These are phyloP conservation scores for Melampsora occidentalis DNA, from an alignment of 1,284 basidiomycete species.

Conservation along the genomic window DNA sequence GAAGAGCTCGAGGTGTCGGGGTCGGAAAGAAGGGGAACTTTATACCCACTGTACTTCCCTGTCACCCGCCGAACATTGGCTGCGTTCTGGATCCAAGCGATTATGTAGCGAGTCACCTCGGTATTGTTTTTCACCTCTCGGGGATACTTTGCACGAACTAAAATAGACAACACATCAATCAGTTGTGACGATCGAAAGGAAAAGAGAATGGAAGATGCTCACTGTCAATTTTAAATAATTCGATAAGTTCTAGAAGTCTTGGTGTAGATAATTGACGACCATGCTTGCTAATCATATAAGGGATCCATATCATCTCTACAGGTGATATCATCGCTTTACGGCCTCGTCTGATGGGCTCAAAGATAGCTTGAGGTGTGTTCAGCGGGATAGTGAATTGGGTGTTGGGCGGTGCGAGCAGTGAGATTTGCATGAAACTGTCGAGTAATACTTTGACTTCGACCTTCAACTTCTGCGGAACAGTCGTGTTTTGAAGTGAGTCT, in stretches of 20 bases:
- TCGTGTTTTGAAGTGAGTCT: not conserved
- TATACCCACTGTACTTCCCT: conserved; percentile 37
- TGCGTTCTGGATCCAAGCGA: conserved; percentile 18
- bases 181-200: not conserved
- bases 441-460: conserved; percentile 9
- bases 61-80: conserved; percentile 8
- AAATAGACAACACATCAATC: not conserved
- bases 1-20: not conserved
- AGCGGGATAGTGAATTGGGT: conserved; percentile 24
- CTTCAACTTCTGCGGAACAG: conserved; percentile 20
- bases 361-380: conserved; percentile 30
- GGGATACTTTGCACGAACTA: conserved; percentile 26
- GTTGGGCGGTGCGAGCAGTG: conserved; percentile 23
- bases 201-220: not conserved
- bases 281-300: conserved; percentile 31
- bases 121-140: conserved; percentile 40
- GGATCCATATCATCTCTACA: conserved; percentile 42
- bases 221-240: conserved; percentile 39
- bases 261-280: conserved; percentile 16
- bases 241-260: conserved; percentile 29
- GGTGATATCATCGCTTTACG: conserved; percentile 34
- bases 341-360: conserved; percentile 22
- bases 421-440: conserved; percentile 39
- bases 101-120: conserved; percentile 5
- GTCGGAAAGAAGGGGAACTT: conserved; percentile 19